Base-by-base conservation (phyloP, 176 grass and related monocot genomes). In the Thinopyrum elongatum region DNA sequence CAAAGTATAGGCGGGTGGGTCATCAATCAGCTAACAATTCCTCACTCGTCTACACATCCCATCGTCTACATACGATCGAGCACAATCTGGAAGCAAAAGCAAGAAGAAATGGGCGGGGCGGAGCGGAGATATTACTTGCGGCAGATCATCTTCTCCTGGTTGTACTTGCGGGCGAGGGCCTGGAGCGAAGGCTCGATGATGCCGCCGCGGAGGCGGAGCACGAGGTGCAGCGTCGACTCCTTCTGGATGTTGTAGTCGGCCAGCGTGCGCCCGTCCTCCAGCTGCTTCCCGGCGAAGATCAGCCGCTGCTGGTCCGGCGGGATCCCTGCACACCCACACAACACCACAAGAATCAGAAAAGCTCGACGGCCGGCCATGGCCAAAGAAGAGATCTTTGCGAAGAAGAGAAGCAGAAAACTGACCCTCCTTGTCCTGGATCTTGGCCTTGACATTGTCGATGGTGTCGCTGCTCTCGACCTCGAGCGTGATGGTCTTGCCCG, bases 361-460 rank as follows among this genome's bases (percentile, higher is more conserved):
- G 47, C 15, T 6, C 46, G 14, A 16, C 14, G 14, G 46, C 4
- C 14, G 44, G 46, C 7, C 10, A 35, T 46, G 51, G 26, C 21
- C 2, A 49, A 49, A 49, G 8, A 25, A 44, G 33, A 11, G 25
- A 16, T 44, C 42, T 44, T 4, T 44, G n/a, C 0, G 64, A 66
- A 1, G 0, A 72, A 22, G 4, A 42, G 36, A 42, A 11, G 2
- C 11, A 13, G 3, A 11, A 0, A 35, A 16, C 9, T 11, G 1
- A 97, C 93, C 96, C 86, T 98, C 93, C 85, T 98, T 95, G 85
- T 99, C 97, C 83, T 99, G 94, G 80, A 99, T 99, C 94, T 99
- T 99, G 10, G 97, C 97, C 79, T 96, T 99, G 85, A 99, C 97
- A 80, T 94, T 97, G 92, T 99, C 94, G 80, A 99, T 92, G 62